Evolutionary conservation across 768 basidiomycete species (phyloP).

Genomic region (Agaricus subrufescens): DNA sequence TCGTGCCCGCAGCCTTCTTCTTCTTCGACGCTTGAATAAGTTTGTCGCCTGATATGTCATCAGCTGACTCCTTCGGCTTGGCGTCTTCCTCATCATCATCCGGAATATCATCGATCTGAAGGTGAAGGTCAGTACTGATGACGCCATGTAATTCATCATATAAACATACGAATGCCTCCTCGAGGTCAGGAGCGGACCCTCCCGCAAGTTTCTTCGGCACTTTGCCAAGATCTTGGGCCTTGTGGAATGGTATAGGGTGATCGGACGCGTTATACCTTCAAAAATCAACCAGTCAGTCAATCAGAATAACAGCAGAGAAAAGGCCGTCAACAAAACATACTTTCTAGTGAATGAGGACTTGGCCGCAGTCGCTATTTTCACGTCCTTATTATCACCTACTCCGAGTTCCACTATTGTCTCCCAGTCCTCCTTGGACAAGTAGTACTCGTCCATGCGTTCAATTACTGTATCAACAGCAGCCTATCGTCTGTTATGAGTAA

Average conservation of each 20-base stretch:
- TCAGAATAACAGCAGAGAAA: background rate
- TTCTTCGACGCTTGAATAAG: constrained; percentile 56
- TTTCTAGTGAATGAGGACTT: constrained; percentile 85
- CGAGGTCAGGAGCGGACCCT: constrained; percentile 81
- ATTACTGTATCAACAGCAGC: constrained; percentile 81
- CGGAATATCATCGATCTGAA: constrained; percentile 25
- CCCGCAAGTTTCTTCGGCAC: constrained; percentile 72
- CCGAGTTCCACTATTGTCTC: constrained; percentile 94
- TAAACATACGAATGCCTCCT: constrained; percentile 72
- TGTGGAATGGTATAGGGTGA: constrained; percentile 95
- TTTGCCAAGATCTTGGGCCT: constrained; percentile 77
- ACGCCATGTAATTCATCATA: background rate
- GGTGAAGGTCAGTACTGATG: constrained; percentile 1
- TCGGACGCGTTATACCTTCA: constrained; percentile 81
- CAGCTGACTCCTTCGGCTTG: constrained; percentile 27
- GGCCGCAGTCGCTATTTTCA: constrained; percentile 76
- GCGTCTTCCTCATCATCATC: constrained; percentile 35
- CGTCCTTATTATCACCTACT: constrained; percentile 74
- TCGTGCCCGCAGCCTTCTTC: constrained; percentile 24
- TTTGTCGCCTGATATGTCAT: constrained; percentile 52
- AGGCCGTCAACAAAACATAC: constrained; percentile 36
- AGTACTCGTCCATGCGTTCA: constrained; percentile 90
- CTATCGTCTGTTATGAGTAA: constrained; percentile 31
- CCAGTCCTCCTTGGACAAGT: constrained; percentile 92
- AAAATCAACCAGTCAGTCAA: background rate